Conservation (phyloP, 2,329 filamentous ascomycete genomes). For the Zalaria obscura region DNA sequence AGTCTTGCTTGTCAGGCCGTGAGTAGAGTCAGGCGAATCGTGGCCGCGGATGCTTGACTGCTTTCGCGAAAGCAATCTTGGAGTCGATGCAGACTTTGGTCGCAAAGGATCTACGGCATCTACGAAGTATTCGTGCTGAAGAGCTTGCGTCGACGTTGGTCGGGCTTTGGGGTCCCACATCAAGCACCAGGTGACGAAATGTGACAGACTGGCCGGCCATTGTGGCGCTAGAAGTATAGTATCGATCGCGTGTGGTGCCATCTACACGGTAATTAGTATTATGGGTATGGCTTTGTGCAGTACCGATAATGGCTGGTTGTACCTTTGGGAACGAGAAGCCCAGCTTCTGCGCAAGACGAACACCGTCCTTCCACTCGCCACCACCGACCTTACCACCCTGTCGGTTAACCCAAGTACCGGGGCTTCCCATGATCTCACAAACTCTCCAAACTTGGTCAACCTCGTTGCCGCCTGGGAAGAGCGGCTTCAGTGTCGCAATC, state of each 20-base stretch:
- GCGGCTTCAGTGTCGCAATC: slow-evolving; percentile 85
- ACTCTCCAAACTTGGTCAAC: slow-evolving; percentile 98
- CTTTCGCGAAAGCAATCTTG: slow-evolving; percentile 74
- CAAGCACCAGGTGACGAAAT: slow-evolving; percentile 96
- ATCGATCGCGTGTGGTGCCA: slow-evolving; percentile 95
- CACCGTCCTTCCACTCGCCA: slow-evolving; percentile 94
- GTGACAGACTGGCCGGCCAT: slow-evolving; percentile 75
- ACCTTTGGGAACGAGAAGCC: slow-evolving; percentile 89
- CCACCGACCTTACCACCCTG: slow-evolving; percentile 74
- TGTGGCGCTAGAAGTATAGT: slow-evolving; percentile 81
- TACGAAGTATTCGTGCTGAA: slow-evolving; percentile 86
- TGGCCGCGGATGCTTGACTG: slow-evolving; percentile 68
- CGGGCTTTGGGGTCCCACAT: slow-evolving; percentile 96
- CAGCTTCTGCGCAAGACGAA: slow-evolving; percentile 81
- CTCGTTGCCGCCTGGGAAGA: slow-evolving; percentile 96
- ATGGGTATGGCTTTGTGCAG: slow-evolving; percentile 4
- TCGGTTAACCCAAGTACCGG: slow-evolving; percentile 96
- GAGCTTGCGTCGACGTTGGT: slow-evolving; percentile 84
- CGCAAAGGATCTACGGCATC: slow-evolving; percentile 86
- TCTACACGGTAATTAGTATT: slow-evolving; percentile 35
- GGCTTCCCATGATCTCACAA: slow-evolving; percentile 98
- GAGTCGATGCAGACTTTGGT: slow-evolving; percentile 82
- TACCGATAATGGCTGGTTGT: slow-evolving; percentile 6
- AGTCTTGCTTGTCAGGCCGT: slow-evolving; percentile 60
- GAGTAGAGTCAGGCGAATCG: slow-evolving; percentile 44